phyloP scores from a whole-genome alignment of 495 filamentous ascomycete species.

The Talaromyces liani region DNA sequence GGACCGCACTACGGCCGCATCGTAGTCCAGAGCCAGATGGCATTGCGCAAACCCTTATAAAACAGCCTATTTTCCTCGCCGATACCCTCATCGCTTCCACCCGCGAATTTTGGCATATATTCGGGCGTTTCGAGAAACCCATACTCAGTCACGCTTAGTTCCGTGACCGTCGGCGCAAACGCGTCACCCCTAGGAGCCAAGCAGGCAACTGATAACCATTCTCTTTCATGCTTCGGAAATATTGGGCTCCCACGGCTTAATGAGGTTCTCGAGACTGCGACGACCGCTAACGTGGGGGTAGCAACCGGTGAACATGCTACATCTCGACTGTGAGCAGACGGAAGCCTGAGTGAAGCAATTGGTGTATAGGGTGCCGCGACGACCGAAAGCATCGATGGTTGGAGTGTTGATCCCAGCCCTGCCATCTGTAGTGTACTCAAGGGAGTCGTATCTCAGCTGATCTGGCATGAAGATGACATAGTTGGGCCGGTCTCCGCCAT shows the following conservation, averaged over 20 bases:
- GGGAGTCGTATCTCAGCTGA: slow-evolving; percentile 18
- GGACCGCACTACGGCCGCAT: slow-evolving; percentile 18
- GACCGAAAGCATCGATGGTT: slow-evolving; percentile 15
- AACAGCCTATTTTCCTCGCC: slow-evolving; percentile 16
- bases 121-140: slow-evolving; percentile 22
- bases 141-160: slow-evolving; percentile 20
- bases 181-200: slow-evolving; percentile 19
- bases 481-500: slow-evolving; percentile 10
- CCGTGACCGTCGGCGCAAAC: slow-evolving; percentile 20
- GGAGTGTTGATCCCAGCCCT: slow-evolving; percentile 13
- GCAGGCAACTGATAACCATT: slow-evolving; percentile 21
- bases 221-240: slow-evolving; percentile 18
- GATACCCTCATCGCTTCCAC: neutral
- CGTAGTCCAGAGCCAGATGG: slow-evolving; percentile 18
- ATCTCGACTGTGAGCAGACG: slow-evolving; percentile 20
- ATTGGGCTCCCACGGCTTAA: slow-evolving; percentile 24
- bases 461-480: slow-evolving; percentile 21
- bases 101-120: slow-evolving; percentile 15
- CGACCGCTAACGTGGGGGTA: slow-evolving; percentile 21
- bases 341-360: slow-evolving; percentile 20
- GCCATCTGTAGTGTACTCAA: slow-evolving; percentile 12
- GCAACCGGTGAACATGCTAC: slow-evolving; percentile 17
- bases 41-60: slow-evolving; percentile 15
- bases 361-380: slow-evolving; percentile 13
- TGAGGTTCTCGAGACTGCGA: slow-evolving; percentile 19